Evolutionary conservation across 140 eudicot genomes (phyloP).

Genomic region (Cichorium intybus): DNA sequence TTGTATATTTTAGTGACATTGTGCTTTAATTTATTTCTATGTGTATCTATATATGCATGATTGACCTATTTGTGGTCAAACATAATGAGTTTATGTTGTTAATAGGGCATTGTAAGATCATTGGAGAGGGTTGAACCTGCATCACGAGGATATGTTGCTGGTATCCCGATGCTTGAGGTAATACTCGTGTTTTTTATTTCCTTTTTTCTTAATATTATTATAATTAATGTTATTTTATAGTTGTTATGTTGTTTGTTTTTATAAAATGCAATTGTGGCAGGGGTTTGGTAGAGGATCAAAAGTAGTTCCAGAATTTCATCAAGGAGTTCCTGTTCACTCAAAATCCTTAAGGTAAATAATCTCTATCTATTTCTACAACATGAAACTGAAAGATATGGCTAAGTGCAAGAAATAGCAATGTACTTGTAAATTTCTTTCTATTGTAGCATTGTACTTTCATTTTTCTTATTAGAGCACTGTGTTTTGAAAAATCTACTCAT

Average conservation of each 20-base stretch:
- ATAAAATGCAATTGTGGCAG: constrained; percentile 15
- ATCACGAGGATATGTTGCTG: constrained; percentile 29
- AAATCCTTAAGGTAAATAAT: constrained; percentile 33
- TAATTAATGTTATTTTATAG: too few relatives aligned
- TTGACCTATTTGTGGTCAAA: background rate
- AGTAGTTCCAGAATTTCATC: constrained; percentile 24
- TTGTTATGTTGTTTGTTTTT: background rate
- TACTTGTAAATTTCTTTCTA: background rate
- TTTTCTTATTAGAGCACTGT: too few relatives aligned
- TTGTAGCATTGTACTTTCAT: background rate
- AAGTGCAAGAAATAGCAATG: background rate
- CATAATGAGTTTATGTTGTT: constrained; percentile 19
- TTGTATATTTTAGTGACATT: constrained; percentile 1
- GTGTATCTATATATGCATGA: background rate
- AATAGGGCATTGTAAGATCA: constrained; percentile 26
- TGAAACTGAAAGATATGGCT: constrained; percentile 2
- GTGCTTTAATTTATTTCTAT: constrained; percentile 4
- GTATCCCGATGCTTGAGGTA: constrained; percentile 32
- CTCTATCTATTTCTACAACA: background rate
- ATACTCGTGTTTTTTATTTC: background rate
- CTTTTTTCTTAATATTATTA: background rate
- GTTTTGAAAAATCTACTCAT: too few relatives aligned
- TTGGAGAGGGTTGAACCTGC: constrained; percentile 31
- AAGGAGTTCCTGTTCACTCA: constrained; percentile 31
- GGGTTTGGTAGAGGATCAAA: constrained; percentile 28